These are phyloP conservation scores for Leccinellum albellum DNA, from an alignment of 768 basidiomycete genomes.

Conservation along the genomic window DNA sequence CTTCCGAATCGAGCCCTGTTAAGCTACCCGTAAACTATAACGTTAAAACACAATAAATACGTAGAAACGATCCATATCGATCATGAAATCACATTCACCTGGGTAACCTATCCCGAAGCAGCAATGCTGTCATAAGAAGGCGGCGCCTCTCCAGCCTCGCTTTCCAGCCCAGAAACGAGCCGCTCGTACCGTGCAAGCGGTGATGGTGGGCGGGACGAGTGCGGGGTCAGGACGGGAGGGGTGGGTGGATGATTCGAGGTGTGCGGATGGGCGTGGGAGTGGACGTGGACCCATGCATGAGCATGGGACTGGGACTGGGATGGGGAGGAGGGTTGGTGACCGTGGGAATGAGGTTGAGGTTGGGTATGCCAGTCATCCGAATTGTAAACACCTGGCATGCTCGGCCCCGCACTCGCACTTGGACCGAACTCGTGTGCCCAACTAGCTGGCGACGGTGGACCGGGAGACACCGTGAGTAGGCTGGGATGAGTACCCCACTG, in stretches of 20 bases:
- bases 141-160: slow-evolving; percentile 78
- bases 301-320: not conserved
- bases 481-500: not conserved
- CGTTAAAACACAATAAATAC: not conserved
- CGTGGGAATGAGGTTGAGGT: not conserved
- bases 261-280: not conserved
- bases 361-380: not conserved
- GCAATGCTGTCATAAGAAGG: slow-evolving; percentile 44
- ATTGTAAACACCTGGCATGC: not conserved
- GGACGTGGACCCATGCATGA: not conserved
- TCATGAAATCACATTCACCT: too few relatives aligned
- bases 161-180: slow-evolving; percentile 83
- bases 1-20: too few relatives aligned
- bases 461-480: not conserved
- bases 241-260: not conserved
- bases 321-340: not conserved
- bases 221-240: not conserved
- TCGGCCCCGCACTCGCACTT: not conserved
- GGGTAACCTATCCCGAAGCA: too few relatives aligned
- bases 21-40: not conserved
- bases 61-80: not conserved
- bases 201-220: slow-evolving; percentile 16
- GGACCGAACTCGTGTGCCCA: not conserved
- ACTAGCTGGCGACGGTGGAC: not conserved
- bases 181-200: slow-evolving; percentile 62